Conservation (phyloP, 768 basidiomycete species). For the Stropharia rugosoannulata region DNA sequence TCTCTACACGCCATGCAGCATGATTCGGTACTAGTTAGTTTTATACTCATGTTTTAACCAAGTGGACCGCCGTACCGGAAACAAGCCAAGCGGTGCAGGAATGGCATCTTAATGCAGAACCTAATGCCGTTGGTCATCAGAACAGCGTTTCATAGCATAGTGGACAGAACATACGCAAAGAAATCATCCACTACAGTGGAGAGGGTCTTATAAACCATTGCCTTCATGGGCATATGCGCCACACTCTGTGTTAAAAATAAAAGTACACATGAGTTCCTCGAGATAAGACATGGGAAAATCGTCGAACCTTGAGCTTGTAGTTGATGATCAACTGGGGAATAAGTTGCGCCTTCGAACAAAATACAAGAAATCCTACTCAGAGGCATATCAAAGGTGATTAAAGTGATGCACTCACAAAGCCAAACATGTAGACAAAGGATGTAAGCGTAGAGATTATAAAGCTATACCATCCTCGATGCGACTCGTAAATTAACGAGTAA, state of each 20-base stretch:
- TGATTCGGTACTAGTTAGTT: conserved; percentile 18
- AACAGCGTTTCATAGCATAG: conserved; percentile 5
- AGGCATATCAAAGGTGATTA: background rate
- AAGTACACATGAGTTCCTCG: conserved; percentile 3
- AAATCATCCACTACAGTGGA: conserved; percentile 92
- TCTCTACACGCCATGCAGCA: conserved; percentile 43
- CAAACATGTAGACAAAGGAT: conserved; percentile 95
- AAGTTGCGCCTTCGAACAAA: conserved; percentile 65
- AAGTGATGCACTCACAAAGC: conserved; percentile 71
- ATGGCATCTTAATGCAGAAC: conserved; percentile 96
- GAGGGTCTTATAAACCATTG: conserved; percentile 94
- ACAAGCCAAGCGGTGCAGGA: conserved; percentile 87
- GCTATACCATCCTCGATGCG: conserved; percentile 94
- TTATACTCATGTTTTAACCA: conserved; percentile 19
- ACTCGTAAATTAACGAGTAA: conserved; percentile 80
- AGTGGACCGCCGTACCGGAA: conserved; percentile 50
- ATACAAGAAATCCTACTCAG: conserved; percentile 6
- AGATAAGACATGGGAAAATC: conserved; percentile 7
- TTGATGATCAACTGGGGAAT: conserved; percentile 92
- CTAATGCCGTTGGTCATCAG: conserved; percentile 35
- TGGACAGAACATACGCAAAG: conserved; percentile 62
- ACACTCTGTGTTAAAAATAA: conserved; percentile 60
- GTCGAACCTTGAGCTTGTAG: conserved; percentile 86
- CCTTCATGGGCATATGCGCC: conserved; percentile 98
- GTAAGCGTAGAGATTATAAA: conserved; percentile 93